Base-by-base conservation (phyloP, 176 grass and related monocot genomes). In the Luzula sylvatica region DNA sequence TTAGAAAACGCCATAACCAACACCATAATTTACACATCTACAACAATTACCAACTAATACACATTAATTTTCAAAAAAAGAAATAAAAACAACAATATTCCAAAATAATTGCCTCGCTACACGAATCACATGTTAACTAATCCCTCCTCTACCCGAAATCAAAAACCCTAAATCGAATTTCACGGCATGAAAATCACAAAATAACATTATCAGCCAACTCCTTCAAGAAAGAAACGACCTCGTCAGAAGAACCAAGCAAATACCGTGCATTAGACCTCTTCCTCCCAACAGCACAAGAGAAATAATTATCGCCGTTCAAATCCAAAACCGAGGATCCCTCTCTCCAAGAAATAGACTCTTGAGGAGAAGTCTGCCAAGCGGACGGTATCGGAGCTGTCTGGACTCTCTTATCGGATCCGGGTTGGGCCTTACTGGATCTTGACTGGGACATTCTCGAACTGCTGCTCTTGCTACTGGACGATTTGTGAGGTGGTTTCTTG, bases 221-320 rank as follows among this genome's bases (percentile, higher is more conserved):
- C 3, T 71, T 83, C 55, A 98, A 75, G 72, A 98, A 98, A 28
- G 50, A 65, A 40, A 90, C 86, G 11, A 98, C 86, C 0, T 98
- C 86, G 21, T 90, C 86, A 0, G 92, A 98, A 4, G 92, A 83
- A 61, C 69, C 87, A 12, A 98, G 65, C 16, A 90, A 75, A 72
- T 80, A 90, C 38, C 92, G 76, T 13, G 92, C 92, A 15, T 73
- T 98, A 7, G 92, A 98, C 4, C 74, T 66, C 61, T 98, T 98
- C 72, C 92, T 79, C 12, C 81, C 85, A 1, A 98, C 92, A 2
- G 86, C 86, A 57, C 92, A 98, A 22, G 92, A 98, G 65, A 98
- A 98, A 23, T 98, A 98, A 12, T 98, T 98, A n/a, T 98, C 92
- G 2, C 75, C 81, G 40, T 98, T 98, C 18, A 98, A 85, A 76